Evolutionary conservation across 2,329 filamentous ascomycete species (phyloP).

Genomic region (Cercospora sp.): DNA sequence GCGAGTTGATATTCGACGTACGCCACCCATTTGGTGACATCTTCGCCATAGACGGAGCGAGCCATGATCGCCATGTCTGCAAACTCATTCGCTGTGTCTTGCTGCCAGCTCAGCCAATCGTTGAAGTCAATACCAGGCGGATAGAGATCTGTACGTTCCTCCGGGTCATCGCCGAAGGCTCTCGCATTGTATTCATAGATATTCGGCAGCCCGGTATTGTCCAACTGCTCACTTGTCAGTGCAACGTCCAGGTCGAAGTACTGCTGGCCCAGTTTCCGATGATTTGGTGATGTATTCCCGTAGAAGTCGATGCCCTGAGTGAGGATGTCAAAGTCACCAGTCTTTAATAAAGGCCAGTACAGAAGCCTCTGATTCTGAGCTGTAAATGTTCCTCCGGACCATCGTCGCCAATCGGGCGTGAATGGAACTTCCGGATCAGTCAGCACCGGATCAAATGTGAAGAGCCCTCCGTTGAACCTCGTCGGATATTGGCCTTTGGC

Average conservation of each 20-base stretch:
- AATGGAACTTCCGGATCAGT: not conserved
- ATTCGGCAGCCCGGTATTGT: not conserved
- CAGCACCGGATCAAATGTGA: not conserved
- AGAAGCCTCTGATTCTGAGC: constrained; percentile 1
- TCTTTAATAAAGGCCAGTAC: not conserved
- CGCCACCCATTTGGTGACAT: not conserved
- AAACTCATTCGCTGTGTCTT: not conserved
- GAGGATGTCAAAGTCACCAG: not conserved
- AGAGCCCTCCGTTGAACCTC: not conserved
- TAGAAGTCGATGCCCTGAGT: not conserved
- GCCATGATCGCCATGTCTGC: not conserved
- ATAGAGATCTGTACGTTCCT: not conserved
- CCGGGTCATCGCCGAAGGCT: not conserved
- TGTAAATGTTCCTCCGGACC: not conserved
- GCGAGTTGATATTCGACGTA: not conserved
- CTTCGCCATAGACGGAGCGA: not conserved
- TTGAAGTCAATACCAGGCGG: not conserved
- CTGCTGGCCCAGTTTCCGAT: not conserved
- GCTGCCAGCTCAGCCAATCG: not conserved
- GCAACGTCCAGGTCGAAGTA: not conserved
- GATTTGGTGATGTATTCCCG: not conserved
- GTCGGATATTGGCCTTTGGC: not conserved
- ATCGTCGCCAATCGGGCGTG: not conserved
- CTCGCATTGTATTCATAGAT: not conserved
- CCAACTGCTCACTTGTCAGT: not conserved